Percentiles rank a stretch among this genome's conserved stretches.
Conservation (phyloP, 148 eudicot genomes). For the Arctostaphylos glauca region DNA sequence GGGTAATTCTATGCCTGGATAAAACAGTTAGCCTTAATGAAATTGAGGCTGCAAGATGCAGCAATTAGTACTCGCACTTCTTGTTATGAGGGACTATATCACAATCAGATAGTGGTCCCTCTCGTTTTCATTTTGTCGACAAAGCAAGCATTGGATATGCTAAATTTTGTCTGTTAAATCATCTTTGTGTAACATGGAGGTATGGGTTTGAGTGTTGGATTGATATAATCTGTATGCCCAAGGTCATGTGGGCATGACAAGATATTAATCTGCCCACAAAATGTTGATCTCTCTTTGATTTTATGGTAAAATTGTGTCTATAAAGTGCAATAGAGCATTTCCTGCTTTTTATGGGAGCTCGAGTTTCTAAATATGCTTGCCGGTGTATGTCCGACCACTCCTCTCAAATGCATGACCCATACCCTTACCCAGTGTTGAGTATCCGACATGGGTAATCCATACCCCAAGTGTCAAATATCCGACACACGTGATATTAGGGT, state of each 20-base stretch:
- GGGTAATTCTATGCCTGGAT: not conserved
- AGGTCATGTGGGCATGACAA: not conserved
- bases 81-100: not conserved
- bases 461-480: not conserved
- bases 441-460: not conserved
- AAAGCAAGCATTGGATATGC: not conserved
- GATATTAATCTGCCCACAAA: not conserved
- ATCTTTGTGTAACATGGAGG: not conserved
- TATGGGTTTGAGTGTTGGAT: not conserved
- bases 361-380: too few relatives aligned
- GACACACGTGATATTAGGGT: not conserved
- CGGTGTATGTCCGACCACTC: too few relatives aligned
- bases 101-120: not conserved
- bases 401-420: too few relatives aligned
- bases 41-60: constrained; percentile 4
- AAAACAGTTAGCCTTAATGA: not conserved
- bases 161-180: not conserved
- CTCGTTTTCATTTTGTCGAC: not conserved
- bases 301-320: not conserved
- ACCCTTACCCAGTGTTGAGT: too few relatives aligned
- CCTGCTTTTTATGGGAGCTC: not conserved
- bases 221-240: not conserved
- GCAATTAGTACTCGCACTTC: not conserved
- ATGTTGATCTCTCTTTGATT: not conserved
- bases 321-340: not conserved